phyloP scores from a whole-genome alignment of 2,329 filamentous ascomycete species.

The Ilyonectria robusta region DNA sequence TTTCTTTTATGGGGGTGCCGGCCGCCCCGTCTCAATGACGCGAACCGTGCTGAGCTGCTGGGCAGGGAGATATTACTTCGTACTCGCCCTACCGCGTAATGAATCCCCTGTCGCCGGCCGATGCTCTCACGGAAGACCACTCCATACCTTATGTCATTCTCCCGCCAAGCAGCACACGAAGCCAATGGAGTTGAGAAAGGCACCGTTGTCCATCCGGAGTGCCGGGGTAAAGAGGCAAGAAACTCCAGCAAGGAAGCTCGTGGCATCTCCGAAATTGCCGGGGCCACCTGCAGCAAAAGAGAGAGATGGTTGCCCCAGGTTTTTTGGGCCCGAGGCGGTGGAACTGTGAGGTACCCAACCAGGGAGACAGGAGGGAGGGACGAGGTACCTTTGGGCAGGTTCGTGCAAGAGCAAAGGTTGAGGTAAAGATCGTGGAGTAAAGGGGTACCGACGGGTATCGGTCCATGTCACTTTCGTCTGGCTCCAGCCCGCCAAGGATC shows the following conservation, averaged over 20 bases:
- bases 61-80: neutral
- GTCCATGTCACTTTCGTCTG: too few species aligned
- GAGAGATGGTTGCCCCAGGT: slow-evolving; percentile 7
- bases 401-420: neutral
- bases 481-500: neutral
- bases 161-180: neutral
- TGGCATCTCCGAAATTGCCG: slow-evolving; percentile 19
- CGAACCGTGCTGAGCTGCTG: neutral
- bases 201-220: neutral
- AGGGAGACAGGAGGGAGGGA: neutral
- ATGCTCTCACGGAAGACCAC: neutral
- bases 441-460: neutral
- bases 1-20: neutral
- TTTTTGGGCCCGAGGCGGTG: neutral
- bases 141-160: neutral
- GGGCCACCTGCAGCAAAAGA: neutral
- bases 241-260: neutral
- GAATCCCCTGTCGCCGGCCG: neutral
- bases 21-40: neutral
- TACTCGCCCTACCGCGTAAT: neutral
- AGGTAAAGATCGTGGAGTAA: neutral
- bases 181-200: neutral
- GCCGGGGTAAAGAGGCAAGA: slow-evolving; percentile 12
- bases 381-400: neutral
- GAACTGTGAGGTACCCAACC: neutral